Percentiles rank a stretch among this genome's conserved stretches.
Evolutionary conservation across 2,329 filamentous ascomycete species (phyloP).

Genomic region (Microcyclosporella mali): DNA sequence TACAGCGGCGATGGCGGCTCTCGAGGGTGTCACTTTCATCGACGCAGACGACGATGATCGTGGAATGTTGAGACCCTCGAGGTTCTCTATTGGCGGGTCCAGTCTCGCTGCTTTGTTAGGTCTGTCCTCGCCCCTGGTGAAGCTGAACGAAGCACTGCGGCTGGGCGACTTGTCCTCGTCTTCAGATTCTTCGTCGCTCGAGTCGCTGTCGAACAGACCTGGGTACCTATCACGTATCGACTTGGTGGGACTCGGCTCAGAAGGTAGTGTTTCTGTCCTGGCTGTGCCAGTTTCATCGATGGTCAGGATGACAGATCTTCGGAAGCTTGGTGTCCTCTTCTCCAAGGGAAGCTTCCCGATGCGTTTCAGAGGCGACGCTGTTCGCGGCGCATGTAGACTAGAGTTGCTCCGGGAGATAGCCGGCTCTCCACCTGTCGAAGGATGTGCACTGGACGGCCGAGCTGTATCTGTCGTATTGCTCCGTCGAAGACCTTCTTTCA

Average conservation of each 20-base stretch:
- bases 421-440: slow-evolving; percentile 25
- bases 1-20: slow-evolving; percentile 31
- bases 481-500: slow-evolving; percentile 31
- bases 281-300: slow-evolving; percentile 45
- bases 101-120: slow-evolving; percentile 28
- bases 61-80: slow-evolving; percentile 30
- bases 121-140: slow-evolving; percentile 25
- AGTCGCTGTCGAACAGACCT: slow-evolving; percentile 39
- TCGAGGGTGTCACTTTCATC: slow-evolving; percentile 29
- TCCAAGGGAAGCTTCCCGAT: slow-evolving; percentile 39
- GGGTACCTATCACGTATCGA: slow-evolving; percentile 39
- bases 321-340: slow-evolving; percentile 32
- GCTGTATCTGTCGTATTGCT: slow-evolving; percentile 41
- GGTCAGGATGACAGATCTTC: slow-evolving; percentile 39
- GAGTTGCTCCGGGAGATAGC: slow-evolving; percentile 23
- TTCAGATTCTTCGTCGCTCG: slow-evolving; percentile 26
- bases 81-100: slow-evolving; percentile 30
- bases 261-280: slow-evolving; percentile 31
- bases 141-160: slow-evolving; percentile 28
- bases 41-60: slow-evolving; percentile 30
- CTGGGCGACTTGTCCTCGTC: slow-evolving; percentile 26
- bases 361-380: slow-evolving; percentile 44
- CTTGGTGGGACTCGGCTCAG: slow-evolving; percentile 32
- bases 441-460: slow-evolving; percentile 19
- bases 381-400: slow-evolving; percentile 35